phyloP scores from a whole-genome alignment of 495 filamentous ascomycete species.

The Penicillium coffeae region DNA sequence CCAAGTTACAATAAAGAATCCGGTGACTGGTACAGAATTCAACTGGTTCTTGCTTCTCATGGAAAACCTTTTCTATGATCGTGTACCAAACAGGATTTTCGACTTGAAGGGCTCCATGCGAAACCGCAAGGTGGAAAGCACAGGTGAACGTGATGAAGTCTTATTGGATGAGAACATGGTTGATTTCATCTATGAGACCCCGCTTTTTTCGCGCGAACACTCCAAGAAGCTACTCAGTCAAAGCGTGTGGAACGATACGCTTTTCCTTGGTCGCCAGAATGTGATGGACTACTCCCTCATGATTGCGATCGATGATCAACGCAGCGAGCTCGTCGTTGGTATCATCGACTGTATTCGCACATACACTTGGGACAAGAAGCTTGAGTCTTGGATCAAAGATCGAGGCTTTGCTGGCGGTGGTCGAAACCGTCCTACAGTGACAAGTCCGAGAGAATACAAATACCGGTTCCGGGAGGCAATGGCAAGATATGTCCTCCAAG shows the following conservation, averaged over 20 bases:
- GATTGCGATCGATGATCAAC: conserved; percentile 90
- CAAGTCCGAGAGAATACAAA: conserved; percentile 96
- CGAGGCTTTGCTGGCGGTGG: conserved; percentile 80
- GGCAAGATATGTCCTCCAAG: conserved; percentile 80
- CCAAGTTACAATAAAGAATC: conserved; percentile 94
- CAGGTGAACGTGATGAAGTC: conserved; percentile 92
- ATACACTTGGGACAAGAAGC: conserved; percentile 99
- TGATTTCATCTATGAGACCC: conserved; percentile 96
- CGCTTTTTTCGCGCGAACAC: conserved; percentile 89
- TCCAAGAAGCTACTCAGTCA: conserved; percentile 82
- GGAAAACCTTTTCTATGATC: conserved; percentile 99
- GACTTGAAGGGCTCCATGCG: conserved; percentile 98
- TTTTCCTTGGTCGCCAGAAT: conserved; percentile 86
- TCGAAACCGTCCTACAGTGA: conserved; percentile 90
- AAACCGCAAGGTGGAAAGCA: conserved; percentile 91
- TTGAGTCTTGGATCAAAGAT: conserved; percentile 98
- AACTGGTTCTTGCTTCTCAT: conserved; percentile 92
- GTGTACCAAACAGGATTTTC: conserved; percentile 86
- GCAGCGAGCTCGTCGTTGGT: conserved; percentile 88
- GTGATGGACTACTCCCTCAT: conserved; percentile 99
- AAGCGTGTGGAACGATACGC: conserved; percentile 90
- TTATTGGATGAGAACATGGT: conserved; percentile 99
- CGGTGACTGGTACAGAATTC: conserved; percentile 85
- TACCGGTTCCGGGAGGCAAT: conserved; percentile 94
- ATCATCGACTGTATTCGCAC: conserved; percentile 99